Evolutionary conservation across 2,329 filamentous ascomycete genomes (phyloP).

Genomic region (Aspergillus sp.): DNA sequence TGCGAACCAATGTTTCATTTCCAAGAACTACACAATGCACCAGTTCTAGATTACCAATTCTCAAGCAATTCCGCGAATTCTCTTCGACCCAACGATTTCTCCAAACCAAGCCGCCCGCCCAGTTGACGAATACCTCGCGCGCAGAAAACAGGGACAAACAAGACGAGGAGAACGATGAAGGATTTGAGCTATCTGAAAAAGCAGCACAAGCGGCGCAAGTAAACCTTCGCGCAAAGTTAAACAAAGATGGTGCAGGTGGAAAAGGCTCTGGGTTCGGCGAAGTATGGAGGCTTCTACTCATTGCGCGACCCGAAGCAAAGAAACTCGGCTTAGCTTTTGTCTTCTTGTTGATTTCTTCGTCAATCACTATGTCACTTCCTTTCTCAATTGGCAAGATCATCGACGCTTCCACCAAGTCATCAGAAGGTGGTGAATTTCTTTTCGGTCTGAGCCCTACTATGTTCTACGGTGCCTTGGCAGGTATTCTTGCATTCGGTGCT

Average conservation of each 20-base stretch:
- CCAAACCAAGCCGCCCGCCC: slow-evolving; percentile 24
- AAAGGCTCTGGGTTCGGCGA: slow-evolving; percentile 67
- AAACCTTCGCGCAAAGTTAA: slow-evolving; percentile 82
- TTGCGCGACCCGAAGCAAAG: slow-evolving; percentile 79
- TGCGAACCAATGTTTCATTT: slow-evolving; percentile 16
- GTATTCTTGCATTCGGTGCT: slow-evolving; percentile 78
- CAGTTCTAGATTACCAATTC: not conserved
- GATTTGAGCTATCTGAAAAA: slow-evolving; percentile 74
- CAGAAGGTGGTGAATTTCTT: slow-evolving; percentile 62
- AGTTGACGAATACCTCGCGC: slow-evolving; percentile 18
- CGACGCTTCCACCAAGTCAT: slow-evolving; percentile 79
- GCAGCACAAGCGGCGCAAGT: slow-evolving; percentile 84
- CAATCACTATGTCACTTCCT: slow-evolving; percentile 92
- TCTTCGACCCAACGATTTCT: slow-evolving; percentile 27
- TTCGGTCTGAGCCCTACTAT: slow-evolving; percentile 83
- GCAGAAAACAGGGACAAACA: slow-evolving; percentile 41
- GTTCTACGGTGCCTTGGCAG: slow-evolving; percentile 80
- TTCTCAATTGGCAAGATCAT: slow-evolving; percentile 96
- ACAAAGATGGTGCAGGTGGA: slow-evolving; percentile 67
- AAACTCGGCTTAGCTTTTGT: slow-evolving; percentile 77
- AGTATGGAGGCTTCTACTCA: slow-evolving; percentile 82
- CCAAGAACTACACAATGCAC: slow-evolving; percentile 11
- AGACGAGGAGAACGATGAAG: slow-evolving; percentile 57
- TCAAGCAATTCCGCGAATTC: slow-evolving; percentile 21
- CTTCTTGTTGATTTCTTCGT: slow-evolving; percentile 83